Base-by-base conservation (phyloP, 768 basidiomycete species). In the Rubroboletus pulcherrimus region DNA sequence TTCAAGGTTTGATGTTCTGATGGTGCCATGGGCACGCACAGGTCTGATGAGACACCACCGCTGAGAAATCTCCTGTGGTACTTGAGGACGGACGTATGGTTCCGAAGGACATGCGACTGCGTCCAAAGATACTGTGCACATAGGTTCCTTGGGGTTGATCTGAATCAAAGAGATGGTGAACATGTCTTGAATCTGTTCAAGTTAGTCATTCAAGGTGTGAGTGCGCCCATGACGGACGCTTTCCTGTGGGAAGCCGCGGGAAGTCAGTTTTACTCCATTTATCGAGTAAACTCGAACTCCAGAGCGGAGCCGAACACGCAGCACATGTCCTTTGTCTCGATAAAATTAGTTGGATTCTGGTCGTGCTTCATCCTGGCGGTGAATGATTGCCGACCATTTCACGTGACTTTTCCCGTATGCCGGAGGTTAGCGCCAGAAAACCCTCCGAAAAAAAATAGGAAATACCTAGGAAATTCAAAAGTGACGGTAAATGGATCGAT, bases 11-110 rank as follows among this genome's bases (percentile, higher is more conserved):
- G 49, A 40, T 51, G 35, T 21, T 43, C n/a, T 40, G 51, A 50
- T 57, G 47, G 29, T 50, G 58, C 43, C 3, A 35, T 12, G 14
- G 29, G 49, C 54, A 35, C 14, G 21, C 60, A 49, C 51, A 34
- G 42, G 48, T 47, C 14, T 58, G 55, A 50, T 57, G 43, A 53
- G 39, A 49, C 29, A 15, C 3, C 35, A n/a, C 4, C 5, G 24
- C 26, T 34, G 38, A 42, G 43, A 51, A 39, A 48, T 49, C 9
- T 19, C 11, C 26, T 4, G 1, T 35, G 24, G 26, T 17, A 12
- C 11, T 35, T 31, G 19, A 17, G 8, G 47, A 42, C 30, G 3
- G 11, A 37, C 31, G 10, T 33, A 31, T 17, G 11, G 24, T 14
- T 34, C 17, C 15, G 44, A 26, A 26, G 29, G 39, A 31, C 30